Percentiles rank a stretch among this genome's conserved stretches.
phyloP scores from a whole-genome alignment of 2,329 filamentous ascomycete species.

The Metarhizium brunneum region DNA sequence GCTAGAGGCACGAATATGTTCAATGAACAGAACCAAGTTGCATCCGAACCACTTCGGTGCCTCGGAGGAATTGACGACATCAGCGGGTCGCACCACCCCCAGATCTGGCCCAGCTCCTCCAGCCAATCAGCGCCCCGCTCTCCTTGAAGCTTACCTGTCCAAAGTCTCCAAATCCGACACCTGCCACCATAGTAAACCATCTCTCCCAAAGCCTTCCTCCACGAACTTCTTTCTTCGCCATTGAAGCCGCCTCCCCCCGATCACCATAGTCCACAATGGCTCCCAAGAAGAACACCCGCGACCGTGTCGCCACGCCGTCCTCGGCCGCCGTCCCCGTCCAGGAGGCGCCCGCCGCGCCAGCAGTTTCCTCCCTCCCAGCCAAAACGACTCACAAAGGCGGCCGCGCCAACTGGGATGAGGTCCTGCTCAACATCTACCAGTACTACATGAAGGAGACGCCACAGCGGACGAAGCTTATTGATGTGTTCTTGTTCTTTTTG shows the following conservation, averaged over 20 bases:
- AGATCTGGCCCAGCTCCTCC: neutral
- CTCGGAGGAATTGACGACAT: constrained; percentile 6
- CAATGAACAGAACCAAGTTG: neutral
- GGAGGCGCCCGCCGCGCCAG: neutral
- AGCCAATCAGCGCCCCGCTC: constrained; percentile 21
- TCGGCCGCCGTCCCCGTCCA: constrained; percentile 2
- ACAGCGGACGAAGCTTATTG: constrained; percentile 85
- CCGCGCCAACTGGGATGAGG: constrained; percentile 41
- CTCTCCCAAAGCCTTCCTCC: neutral
- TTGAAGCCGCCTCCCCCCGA: neutral
- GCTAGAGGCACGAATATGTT: neutral
- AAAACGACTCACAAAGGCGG: constrained; percentile 13
- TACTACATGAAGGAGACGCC: constrained; percentile 76
- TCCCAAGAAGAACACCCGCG: constrained; percentile 37
- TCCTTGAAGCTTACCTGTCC: constrained; percentile 30
- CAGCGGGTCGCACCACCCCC: neutral
- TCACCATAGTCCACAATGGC: constrained; percentile 29
- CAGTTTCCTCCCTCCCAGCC: neutral
- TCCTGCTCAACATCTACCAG: constrained; percentile 61
- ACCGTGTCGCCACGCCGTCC: constrained; percentile 11
- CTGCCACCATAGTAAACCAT: constrained; percentile 1
- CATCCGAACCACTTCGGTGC: neutral
- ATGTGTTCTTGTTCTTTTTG: constrained; percentile 83
- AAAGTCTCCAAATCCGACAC: constrained; percentile 1
- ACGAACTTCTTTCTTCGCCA: constrained; percentile 2